These are phyloP conservation scores for Actinomortierella ambigua DNA, from an alignment of 371 early-diverging fungal species.

Conservation along the genomic window DNA sequence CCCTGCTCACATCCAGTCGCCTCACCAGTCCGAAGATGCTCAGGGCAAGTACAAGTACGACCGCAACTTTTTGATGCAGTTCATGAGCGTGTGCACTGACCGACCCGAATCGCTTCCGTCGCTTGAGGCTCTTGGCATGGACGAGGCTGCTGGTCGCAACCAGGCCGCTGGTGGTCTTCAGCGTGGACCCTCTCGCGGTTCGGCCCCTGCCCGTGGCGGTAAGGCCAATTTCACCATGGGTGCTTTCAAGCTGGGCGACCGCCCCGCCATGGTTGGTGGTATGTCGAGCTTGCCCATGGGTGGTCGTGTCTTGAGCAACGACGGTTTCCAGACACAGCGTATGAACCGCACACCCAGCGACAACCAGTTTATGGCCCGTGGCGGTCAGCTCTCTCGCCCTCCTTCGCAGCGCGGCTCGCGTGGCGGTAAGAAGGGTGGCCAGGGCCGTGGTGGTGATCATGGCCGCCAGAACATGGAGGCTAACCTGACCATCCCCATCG, in stretches of 20 bases:
- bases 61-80: slow-evolving; percentile 81
- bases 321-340: slow-evolving; percentile 22
- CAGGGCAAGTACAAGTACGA: slow-evolving; percentile 66
- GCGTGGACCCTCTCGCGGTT: slow-evolving; percentile 57
- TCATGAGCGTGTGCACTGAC: slow-evolving; percentile 68
- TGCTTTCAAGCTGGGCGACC: slow-evolving; percentile 50
- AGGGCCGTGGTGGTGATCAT: slow-evolving; percentile 59
- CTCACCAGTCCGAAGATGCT: slow-evolving; percentile 49
- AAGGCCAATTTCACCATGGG: slow-evolving; percentile 51
- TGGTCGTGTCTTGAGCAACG: slow-evolving; percentile 50
- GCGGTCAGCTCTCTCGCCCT: slow-evolving; percentile 45
- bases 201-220: slow-evolving; percentile 29
- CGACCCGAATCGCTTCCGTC: slow-evolving; percentile 71
- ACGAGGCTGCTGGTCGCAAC: slow-evolving; percentile 60
- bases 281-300: slow-evolving; percentile 47
- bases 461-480: slow-evolving; percentile 54
- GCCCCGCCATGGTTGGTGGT: slow-evolving; percentile 48
- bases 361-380: slow-evolving; percentile 34
- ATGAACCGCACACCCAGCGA: slow-evolving; percentile 41
- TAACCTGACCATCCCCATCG: slow-evolving; percentile 65
- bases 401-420: slow-evolving; percentile 51
- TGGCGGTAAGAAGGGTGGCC: slow-evolving; percentile 64
- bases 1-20: slow-evolving; percentile 43
- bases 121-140: slow-evolving; percentile 66
- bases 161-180: slow-evolving; percentile 65